phyloP scores from a whole-genome alignment of 2,329 filamentous ascomycete genomes.

The Neofusicoccum cordaticola region DNA sequence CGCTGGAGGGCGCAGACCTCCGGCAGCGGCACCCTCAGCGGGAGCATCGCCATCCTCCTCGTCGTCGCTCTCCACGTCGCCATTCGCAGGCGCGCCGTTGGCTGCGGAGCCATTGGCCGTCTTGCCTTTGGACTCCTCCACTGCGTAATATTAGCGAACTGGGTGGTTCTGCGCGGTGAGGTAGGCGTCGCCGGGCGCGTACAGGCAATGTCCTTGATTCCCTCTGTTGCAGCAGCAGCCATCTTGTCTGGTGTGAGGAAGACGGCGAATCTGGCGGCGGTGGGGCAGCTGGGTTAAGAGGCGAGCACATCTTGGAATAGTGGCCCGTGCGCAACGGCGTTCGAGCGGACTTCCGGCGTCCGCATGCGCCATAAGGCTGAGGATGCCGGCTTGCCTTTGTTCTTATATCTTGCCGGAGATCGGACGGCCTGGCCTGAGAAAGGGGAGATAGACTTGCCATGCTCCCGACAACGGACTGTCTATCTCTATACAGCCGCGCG shows the following conservation, averaged over 20 bases:
- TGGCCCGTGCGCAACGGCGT: conserved; percentile 11
- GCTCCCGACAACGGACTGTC: conserved; percentile 2
- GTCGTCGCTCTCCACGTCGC: conserved; percentile 47
- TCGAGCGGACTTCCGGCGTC: conserved; percentile 9
- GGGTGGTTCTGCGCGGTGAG: not conserved
- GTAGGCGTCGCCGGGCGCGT: conserved; percentile 19
- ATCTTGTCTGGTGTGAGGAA: conserved; percentile 24
- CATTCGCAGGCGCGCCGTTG: conserved; percentile 5
- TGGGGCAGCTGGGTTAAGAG: conserved; percentile 5
- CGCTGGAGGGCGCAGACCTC: conserved; percentile 14
- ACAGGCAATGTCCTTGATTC: conserved; percentile 38
- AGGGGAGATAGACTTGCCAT: not conserved
- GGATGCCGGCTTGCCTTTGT: not conserved
- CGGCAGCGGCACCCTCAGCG: conserved; percentile 30
- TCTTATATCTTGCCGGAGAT: not conserved
- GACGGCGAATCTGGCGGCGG: not conserved
- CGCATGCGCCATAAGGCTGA: not conserved
- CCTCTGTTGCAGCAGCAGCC: conserved; percentile 38
- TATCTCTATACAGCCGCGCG: not conserved
- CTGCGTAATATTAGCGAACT: conserved; percentile 22
- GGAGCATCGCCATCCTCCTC: conserved; percentile 53
- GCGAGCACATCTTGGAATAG: conserved; percentile 15
- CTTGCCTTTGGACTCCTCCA: conserved; percentile 36
- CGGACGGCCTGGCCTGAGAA: not conserved
- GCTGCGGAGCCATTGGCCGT: conserved; percentile 27